phyloP scores from a whole-genome alignment of 768 basidiomycete genomes.

The Pleurotus giganteus region DNA sequence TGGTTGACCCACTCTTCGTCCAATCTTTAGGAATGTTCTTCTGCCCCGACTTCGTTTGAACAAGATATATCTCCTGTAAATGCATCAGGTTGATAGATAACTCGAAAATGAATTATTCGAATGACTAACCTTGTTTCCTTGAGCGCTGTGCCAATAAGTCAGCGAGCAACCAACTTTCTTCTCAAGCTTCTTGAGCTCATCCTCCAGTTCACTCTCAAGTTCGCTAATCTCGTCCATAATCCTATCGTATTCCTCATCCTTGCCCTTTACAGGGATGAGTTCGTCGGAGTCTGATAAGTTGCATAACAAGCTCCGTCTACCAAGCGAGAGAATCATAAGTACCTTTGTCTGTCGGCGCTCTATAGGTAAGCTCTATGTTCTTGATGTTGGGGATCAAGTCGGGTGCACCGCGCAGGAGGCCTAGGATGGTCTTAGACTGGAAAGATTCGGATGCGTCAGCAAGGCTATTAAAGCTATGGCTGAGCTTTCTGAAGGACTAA shows the following conservation, averaged over 20 bases:
- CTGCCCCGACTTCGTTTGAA: conserved; percentile 63
- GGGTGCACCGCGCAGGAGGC: conserved; percentile 77
- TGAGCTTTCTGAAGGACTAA: conserved; percentile 76
- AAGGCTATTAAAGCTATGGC: conserved; percentile 60
- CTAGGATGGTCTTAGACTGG: conserved; percentile 71
- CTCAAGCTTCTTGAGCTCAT: conserved; percentile 61
- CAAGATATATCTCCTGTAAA: conserved; percentile 81
- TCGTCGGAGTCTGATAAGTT: conserved; percentile 55
- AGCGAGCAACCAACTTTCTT: conserved; percentile 58
- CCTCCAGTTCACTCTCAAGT: conserved; percentile 71
- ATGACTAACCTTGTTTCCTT: conserved; percentile 77
- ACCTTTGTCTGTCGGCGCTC: conserved; percentile 61
- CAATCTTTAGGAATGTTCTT: conserved; percentile 79
- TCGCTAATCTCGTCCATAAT: conserved; percentile 67
- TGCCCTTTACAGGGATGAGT: conserved; percentile 79
- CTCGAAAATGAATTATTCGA: background rate
- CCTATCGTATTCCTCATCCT: conserved; percentile 81
- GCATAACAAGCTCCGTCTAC: background rate
- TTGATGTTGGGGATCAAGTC: conserved; percentile 72
- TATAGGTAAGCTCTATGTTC: conserved; percentile 72
- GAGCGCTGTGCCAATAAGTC: conserved; percentile 57
- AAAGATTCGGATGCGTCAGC: conserved; percentile 70
- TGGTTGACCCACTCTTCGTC: conserved; percentile 78
- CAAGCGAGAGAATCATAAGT: background rate
- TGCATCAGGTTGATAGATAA: background rate